A percentile compares a stretch with the other conserved stretches of the same genome.
These are phyloP conservation scores for Graphilbum fragrans DNA, from an alignment of 2,329 filamentous ascomycete species.

Conservation along the genomic window DNA sequence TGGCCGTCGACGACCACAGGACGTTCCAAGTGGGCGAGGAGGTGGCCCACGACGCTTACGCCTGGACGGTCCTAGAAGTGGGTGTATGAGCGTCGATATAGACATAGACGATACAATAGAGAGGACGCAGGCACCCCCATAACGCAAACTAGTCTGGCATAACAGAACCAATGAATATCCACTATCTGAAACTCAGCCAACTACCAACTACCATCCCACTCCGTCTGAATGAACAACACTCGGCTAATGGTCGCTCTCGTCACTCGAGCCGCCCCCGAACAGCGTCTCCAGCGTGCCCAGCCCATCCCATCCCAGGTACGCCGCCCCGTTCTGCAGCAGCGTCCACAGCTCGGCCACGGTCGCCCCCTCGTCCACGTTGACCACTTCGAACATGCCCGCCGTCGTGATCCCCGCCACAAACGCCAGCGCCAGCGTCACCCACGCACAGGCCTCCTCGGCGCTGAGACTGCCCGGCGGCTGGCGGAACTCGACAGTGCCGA, in stretches of 20 bases:
- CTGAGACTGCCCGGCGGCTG: slow-evolving; percentile 20
- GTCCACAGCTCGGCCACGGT: slow-evolving; percentile 14
- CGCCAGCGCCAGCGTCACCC: slow-evolving; percentile 19
- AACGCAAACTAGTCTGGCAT: neutral
- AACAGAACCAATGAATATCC: neutral
- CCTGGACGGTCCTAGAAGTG: slow-evolving; percentile 2
- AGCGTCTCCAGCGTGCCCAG: slow-evolving; percentile 15
- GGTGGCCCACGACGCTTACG: neutral
- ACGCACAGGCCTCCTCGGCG: slow-evolving; percentile 18
- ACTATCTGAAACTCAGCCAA: too few relatives aligned
- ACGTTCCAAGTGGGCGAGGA: slow-evolving; percentile 1
- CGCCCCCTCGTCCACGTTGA: slow-evolving; percentile 7
- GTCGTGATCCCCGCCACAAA: slow-evolving; percentile 20
- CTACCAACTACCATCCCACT: neutral
- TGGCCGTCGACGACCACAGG: neutral
- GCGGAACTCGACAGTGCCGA: slow-evolving; percentile 24
- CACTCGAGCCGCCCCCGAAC: slow-evolving; percentile 7
- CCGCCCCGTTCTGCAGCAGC: slow-evolving; percentile 13
- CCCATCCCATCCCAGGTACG: slow-evolving; percentile 15
- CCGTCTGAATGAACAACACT: neutral
- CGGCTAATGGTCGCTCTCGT: slow-evolving; percentile 2
- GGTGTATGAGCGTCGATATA: too few relatives aligned
- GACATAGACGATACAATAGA: neutral
- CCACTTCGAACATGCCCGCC: slow-evolving; percentile 4
- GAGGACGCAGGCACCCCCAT: too few relatives aligned